Base-by-base conservation (phyloP, 2,329 filamentous ascomycete species). In the Plenodomus tracheiphilus region DNA sequence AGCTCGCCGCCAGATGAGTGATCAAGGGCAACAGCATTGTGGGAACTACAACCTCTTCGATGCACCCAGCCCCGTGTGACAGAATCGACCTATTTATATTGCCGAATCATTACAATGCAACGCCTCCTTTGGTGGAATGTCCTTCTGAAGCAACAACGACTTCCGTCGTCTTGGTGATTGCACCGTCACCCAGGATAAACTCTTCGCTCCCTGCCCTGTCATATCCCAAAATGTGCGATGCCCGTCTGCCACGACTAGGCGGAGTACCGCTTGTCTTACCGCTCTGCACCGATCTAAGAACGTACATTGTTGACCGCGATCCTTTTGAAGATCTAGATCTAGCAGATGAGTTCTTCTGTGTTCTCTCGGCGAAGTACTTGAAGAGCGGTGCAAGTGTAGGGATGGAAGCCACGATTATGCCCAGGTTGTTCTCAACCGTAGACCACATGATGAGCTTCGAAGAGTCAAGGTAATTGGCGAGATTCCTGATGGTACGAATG, bases 371-470 rank as follows among this genome's bases (percentile, higher is more conserved):
- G 15, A 49, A 58, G 19, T 51, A 58, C 4, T 49, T 58, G 47
- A 56, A 56, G 1, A 58, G 47, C 1, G 50, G 55, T 15, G 53
- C 53, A 0, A 56, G 47, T 1, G 55, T 56, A 2, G 55, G 55
- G 5, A 58, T 49, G 1, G 45, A 56, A 1, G 47, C 53, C 6
- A 58, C 55, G 37, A 58, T 53, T 16, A 58, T 55, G 9, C 55
- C 55, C 17, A 56, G n/a, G 11, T 58, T 58, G 34, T 58, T 58
- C 20, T 56, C 55, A 15, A 58, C 39, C 2, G 49, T 39, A 7
- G 55, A 58, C 55, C 55, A 56, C 53, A 58, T 53, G n/a, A 58
- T 58, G 15, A 56, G 36, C 4, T 46, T 53, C 7, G 42, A 22
- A 2, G 52, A 58, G 28, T 58, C 53, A 28, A 58, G 55, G 7